Conservation (phyloP, 1,284 basidiomycete species). For the Pseudozyma thailandica region DNA sequence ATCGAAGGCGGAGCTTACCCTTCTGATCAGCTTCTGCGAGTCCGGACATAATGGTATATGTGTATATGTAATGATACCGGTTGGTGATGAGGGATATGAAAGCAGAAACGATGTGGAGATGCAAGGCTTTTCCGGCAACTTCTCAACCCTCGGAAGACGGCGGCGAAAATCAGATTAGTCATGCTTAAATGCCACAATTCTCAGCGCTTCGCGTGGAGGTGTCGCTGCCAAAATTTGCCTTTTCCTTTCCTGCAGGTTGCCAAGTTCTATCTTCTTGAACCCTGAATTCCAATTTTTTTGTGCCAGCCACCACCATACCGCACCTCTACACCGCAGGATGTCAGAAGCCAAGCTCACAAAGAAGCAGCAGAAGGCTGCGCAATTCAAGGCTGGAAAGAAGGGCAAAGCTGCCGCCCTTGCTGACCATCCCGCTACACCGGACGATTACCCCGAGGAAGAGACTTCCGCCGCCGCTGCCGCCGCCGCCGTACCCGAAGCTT, state of each 20-base stretch:
- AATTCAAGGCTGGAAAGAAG: conserved; percentile 50
- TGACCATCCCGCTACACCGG: conserved; percentile 27
- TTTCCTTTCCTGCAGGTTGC: neutral
- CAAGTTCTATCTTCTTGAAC: conserved; percentile 32
- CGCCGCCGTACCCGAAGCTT: conserved; percentile 4
- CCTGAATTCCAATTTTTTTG: conserved; percentile 15
- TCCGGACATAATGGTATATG: conserved; percentile 37
- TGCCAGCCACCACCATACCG: neutral
- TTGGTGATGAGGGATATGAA: neutral
- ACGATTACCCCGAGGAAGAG: conserved; percentile 25
- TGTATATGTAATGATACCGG: neutral
- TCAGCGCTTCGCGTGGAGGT: conserved; percentile 15
- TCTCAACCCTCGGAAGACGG: conserved; percentile 7
- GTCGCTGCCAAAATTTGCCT: conserved; percentile 14
- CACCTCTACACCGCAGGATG: conserved; percentile 9
- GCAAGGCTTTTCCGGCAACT: conserved; percentile 9
- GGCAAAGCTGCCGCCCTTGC: conserved; percentile 36
- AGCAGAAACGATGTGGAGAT: conserved; percentile 18
- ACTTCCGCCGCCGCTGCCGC: conserved; percentile 1
- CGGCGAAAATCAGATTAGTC: conserved; percentile 21
- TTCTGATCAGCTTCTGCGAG: conserved; percentile 60
- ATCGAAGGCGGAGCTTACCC: conserved; percentile 43
- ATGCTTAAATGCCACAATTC: conserved; percentile 18
- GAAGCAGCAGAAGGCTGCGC: conserved; percentile 58
- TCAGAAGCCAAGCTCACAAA: conserved; percentile 51